Evolutionary conservation across 495 filamentous ascomycete genomes (phyloP).

Genomic region (Ascodesmis nigricans): DNA sequence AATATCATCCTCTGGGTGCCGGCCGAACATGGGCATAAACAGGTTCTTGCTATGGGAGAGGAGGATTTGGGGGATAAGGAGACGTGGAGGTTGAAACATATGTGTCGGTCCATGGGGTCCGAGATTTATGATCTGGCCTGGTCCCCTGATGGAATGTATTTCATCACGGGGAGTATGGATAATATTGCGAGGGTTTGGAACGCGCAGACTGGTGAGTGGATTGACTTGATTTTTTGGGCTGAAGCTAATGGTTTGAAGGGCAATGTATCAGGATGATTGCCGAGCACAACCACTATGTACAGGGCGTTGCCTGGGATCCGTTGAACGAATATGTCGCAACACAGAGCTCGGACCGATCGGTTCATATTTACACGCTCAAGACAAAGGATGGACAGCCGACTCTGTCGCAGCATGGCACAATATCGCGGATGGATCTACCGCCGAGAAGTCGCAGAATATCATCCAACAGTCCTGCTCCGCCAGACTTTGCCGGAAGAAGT

Average conservation of each 20-base stretch:
- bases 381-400: conserved; percentile 94
- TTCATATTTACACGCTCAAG: conserved; percentile 88
- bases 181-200: conserved; percentile 96
- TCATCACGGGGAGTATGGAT: conserved; percentile 98
- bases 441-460: conserved; percentile 50
- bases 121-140: conserved; percentile 98
- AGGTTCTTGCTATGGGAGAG: conserved; percentile 47
- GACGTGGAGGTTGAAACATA: conserved; percentile 87
- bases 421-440: conserved; percentile 73
- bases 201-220: conserved; percentile 67
- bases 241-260: conserved; percentile 29
- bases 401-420: conserved; percentile 50
- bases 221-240: no score
- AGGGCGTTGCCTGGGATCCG: conserved; percentile 96
- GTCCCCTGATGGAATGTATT: conserved; percentile 89
- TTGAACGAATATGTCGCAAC: conserved; percentile 96
- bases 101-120: conserved; percentile 76
- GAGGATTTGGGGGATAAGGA: conserved; percentile 80
- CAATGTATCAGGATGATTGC: conserved; percentile 88
- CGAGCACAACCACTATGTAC: conserved; percentile 96
- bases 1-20: conserved; percentile 92
- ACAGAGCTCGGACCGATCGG: conserved; percentile 91
- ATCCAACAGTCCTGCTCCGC: conserved; percentile 79
- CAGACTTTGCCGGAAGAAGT: conserved; percentile 33
- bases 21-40: conserved; percentile 41